Evolutionary conservation across 306 rosid species (phyloP).

Genomic region (Astragalus membranaceus): DNA sequence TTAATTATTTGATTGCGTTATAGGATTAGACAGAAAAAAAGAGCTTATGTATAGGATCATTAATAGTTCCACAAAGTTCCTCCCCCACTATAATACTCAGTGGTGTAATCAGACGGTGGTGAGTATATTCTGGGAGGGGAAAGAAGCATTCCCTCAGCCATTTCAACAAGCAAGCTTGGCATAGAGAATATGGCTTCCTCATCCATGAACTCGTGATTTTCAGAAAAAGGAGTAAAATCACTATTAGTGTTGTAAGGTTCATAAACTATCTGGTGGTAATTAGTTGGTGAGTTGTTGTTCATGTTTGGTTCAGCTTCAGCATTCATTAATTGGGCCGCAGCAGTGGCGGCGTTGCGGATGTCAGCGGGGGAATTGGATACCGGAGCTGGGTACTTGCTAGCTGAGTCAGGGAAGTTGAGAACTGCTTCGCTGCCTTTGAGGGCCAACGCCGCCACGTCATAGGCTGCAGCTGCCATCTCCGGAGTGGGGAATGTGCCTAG

Average conservation of each 20-base stretch:
- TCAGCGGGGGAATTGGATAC: slow-evolving; percentile 46
- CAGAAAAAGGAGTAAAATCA: not conserved
- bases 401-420: slow-evolving; percentile 54
- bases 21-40: too few species aligned
- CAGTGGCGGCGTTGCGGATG: slow-evolving; percentile 62
- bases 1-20: too few species aligned
- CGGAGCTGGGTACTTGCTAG: slow-evolving; percentile 46
- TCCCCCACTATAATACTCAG: slow-evolving; percentile 30
- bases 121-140: slow-evolving; percentile 77
- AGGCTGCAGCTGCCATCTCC: slow-evolving; percentile 94
- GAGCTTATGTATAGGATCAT: not conserved
- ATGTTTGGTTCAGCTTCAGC: not conserved
- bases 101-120: slow-evolving; percentile 32
- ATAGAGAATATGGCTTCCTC: slow-evolving; percentile 77
- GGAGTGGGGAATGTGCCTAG: slow-evolving; percentile 65
- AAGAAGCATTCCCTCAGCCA: slow-evolving; percentile 92
- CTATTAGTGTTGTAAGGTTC: too few species aligned
- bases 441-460: slow-evolving; percentile 75
- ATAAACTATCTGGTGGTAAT: too few species aligned
- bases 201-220: slow-evolving; percentile 42
- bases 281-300: not conserved
- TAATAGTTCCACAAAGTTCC: slow-evolving; percentile 61
- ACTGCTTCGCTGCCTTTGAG: slow-evolving; percentile 57
- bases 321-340: slow-evolving; percentile 35
- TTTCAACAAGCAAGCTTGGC: slow-evolving; percentile 77